Percentiles rank a stretch among this genome's conserved stretches.
These are phyloP conservation scores for Chlorella sp. DNA, from an alignment of 139 green algal species.

Conservation along the genomic window DNA sequence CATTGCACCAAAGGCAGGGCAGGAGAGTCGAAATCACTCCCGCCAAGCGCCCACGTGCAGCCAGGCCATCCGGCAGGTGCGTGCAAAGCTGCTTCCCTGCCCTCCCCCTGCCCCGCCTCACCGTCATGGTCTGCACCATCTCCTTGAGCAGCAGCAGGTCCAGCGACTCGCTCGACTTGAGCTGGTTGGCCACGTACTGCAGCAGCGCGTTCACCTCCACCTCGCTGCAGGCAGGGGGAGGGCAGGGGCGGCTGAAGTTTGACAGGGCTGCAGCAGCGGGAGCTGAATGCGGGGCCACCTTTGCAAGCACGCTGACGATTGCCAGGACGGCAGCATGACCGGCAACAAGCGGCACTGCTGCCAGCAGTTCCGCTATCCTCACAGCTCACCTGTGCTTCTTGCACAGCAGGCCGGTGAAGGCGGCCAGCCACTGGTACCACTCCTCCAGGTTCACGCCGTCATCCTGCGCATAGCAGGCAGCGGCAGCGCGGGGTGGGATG, in stretches of 20 bases:
- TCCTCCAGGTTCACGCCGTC: slow-evolving; percentile 85
- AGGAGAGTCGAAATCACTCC: too few relatives aligned
- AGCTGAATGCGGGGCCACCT: too few relatives aligned
- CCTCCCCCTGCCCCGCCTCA: background rate
- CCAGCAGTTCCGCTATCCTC: background rate
- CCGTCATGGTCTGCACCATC: slow-evolving; percentile 71
- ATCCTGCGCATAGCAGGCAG: slow-evolving; percentile 62
- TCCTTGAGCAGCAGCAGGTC: slow-evolving; percentile 82
- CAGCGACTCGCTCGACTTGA: slow-evolving; percentile 69
- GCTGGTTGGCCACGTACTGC: slow-evolving; percentile 79
- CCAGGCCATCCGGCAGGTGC: too few relatives aligned
- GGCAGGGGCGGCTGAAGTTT: background rate
- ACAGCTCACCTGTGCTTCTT: slow-evolving; percentile 48
- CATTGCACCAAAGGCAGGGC: too few relatives aligned
- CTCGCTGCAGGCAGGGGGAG: slow-evolving; percentile 4
- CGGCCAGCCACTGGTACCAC: slow-evolving; percentile 76
- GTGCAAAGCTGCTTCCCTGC: too few relatives aligned
- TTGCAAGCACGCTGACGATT: too few relatives aligned
- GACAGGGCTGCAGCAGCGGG: too few relatives aligned
- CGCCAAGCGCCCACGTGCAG: too few relatives aligned
- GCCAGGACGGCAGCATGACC: too few relatives aligned
- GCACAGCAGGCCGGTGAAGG: slow-evolving; percentile 73
- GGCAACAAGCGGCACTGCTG: too few relatives aligned
- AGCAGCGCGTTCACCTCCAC: slow-evolving; percentile 67
- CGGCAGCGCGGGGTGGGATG: too few relatives aligned